These are phyloP conservation scores for Ziziphus jujuba DNA, from an alignment of 306 rosid species.

Conservation along the genomic window DNA sequence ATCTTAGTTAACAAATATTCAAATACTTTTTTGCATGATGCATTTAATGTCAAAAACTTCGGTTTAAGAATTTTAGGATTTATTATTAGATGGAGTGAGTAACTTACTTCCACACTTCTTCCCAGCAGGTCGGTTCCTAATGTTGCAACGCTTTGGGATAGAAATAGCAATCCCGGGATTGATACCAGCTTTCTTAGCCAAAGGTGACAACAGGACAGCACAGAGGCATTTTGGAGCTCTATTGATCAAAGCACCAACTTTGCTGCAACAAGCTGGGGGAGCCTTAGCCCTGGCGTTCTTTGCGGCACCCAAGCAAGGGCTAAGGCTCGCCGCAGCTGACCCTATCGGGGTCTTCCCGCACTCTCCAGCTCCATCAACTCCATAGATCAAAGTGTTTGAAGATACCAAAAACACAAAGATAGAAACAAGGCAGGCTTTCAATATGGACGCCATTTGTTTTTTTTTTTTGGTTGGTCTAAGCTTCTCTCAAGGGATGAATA, in stretches of 20 bases:
- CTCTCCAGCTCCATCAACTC: conserved; percentile 64
- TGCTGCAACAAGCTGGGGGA: conserved; percentile 64
- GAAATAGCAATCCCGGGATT: conserved; percentile 73
- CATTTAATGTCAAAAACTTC: too few species aligned
- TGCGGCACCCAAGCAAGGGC: conserved; percentile 70
- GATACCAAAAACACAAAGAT: conserved; percentile 22
- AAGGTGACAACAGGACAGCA: conserved; percentile 74
- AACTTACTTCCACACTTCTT: conserved; percentile 95
- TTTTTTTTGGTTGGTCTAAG: background rate
- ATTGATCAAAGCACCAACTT: conserved; percentile 58
- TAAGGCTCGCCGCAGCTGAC: conserved; percentile 72
- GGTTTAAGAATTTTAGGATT: too few species aligned
- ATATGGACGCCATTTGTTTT: conserved; percentile 9
- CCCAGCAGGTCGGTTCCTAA: conserved; percentile 72
- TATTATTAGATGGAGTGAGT: background rate
- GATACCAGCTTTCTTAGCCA: conserved; percentile 74
- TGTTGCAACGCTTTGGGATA: conserved; percentile 85
- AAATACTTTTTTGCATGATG: too few species aligned
- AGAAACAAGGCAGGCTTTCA: conserved; percentile 20
- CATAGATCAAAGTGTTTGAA: conserved; percentile 5
- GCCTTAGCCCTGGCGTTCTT: conserved; percentile 51
- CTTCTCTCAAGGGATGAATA: background rate
- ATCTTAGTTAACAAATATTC: too few species aligned
- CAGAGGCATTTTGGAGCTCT: conserved; percentile 74
- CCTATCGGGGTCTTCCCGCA: conserved; percentile 80